phyloP scores from a whole-genome alignment of 2,329 filamentous ascomycete species.

The Emydomyces testavorans region DNA sequence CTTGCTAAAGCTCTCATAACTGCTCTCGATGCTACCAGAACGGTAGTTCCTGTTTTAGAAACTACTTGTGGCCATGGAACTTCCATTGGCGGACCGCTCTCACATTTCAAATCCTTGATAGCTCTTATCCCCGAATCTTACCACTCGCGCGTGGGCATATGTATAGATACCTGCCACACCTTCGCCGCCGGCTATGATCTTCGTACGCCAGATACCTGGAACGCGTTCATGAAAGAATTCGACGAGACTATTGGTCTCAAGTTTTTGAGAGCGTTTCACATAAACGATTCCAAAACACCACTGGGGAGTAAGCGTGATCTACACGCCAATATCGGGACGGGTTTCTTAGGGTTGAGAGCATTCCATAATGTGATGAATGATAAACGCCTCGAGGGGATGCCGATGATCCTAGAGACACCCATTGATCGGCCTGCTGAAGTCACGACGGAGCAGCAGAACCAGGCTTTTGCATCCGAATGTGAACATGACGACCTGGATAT shows the following conservation, averaged over 20 bases:
- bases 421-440: slow-evolving; percentile 54
- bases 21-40: slow-evolving; percentile 62
- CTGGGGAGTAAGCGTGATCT: slow-evolving; percentile 70
- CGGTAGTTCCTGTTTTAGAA: slow-evolving; percentile 75
- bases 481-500: slow-evolving; percentile 17
- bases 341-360: slow-evolving; percentile 77
- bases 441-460: slow-evolving; percentile 10
- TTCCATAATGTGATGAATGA: slow-evolving; percentile 91
- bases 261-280: slow-evolving; percentile 74
- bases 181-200: slow-evolving; percentile 93
- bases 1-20: slow-evolving; percentile 74
- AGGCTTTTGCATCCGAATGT: slow-evolving; percentile 14
- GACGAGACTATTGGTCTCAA: slow-evolving; percentile 62
- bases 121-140: slow-evolving; percentile 56
- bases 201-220: slow-evolving; percentile 60
- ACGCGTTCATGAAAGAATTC: slow-evolving; percentile 62
- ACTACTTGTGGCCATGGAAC: slow-evolving; percentile 92
- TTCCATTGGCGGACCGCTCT: slow-evolving; percentile 71
- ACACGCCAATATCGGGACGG: slow-evolving; percentile 92
- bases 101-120: slow-evolving; percentile 80
- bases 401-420: slow-evolving; percentile 94
- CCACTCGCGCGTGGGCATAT: slow-evolving; percentile 78
- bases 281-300: slow-evolving; percentile 94
- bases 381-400: slow-evolving; percentile 59
- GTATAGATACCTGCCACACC: slow-evolving; percentile 91